Conservation (phyloP, 2,329 filamentous ascomycete species). For the Setomelanomma holmii region DNA sequence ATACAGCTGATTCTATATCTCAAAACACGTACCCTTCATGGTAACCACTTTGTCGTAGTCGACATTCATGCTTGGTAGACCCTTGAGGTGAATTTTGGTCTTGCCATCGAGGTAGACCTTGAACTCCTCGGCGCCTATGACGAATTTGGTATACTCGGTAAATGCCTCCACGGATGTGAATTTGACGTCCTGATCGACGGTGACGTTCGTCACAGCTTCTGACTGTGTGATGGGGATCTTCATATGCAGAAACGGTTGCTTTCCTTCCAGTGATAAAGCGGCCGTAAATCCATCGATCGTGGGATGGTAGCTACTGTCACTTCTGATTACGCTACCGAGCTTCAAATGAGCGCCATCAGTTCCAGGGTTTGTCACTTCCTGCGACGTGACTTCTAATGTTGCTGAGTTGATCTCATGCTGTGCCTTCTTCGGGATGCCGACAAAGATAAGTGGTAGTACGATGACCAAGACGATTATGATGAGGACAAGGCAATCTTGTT, state of each 20-base stretch:
- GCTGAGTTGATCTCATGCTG: constrained; percentile 62
- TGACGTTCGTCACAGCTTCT: constrained; percentile 50
- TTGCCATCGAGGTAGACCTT: constrained; percentile 59
- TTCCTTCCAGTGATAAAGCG: constrained; percentile 55
- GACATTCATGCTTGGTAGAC: constrained; percentile 58
- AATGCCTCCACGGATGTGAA: constrained; percentile 57
- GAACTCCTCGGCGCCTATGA: constrained; percentile 59
- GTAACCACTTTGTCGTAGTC: constrained; percentile 64
- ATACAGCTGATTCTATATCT: background rate
- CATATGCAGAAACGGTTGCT: constrained; percentile 54
- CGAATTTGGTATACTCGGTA: constrained; percentile 56
- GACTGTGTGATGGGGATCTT: constrained; percentile 55
- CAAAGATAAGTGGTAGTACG: constrained; percentile 65
- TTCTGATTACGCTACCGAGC: constrained; percentile 57
- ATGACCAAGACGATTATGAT: constrained; percentile 61
- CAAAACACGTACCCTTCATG: constrained; percentile 59
- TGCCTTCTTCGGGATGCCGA: constrained; percentile 65
- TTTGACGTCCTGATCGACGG: constrained; percentile 54
- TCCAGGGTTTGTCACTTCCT: constrained; percentile 60
- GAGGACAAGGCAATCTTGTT: constrained; percentile 56
- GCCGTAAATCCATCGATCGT: constrained; percentile 62
- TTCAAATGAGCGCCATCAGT: constrained; percentile 58
- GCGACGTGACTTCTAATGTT: constrained; percentile 57
- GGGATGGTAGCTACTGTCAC: constrained; percentile 60
- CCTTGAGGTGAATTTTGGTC: constrained; percentile 59